Conservation (phyloP, 2,329 filamentous ascomycete genomes). For the Cladosporium sp. region DNA sequence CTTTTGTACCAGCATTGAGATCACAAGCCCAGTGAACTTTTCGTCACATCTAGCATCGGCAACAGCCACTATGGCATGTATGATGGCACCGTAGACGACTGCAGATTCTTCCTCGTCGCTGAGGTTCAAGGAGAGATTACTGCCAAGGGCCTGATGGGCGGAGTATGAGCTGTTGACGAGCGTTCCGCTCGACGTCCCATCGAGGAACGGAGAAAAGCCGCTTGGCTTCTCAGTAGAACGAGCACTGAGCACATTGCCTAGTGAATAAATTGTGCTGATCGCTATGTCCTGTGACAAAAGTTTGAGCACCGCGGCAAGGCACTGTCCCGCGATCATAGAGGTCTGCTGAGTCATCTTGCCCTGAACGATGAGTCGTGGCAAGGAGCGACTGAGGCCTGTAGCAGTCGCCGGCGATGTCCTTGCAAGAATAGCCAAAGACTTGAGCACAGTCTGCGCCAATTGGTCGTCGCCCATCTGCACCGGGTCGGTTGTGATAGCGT, state of each 20-base stretch:
- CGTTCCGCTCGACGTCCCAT: slow-evolving; percentile 38
- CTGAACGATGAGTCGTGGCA: slow-evolving; percentile 86
- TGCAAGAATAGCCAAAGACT: slow-evolving; percentile 76
- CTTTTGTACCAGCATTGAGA: slow-evolving; percentile 96
- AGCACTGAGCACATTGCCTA: slow-evolving; percentile 91
- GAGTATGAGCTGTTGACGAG: slow-evolving; percentile 21
- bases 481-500: slow-evolving; percentile 72
- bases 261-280: slow-evolving; percentile 90
- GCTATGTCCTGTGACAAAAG: slow-evolving; percentile 85
- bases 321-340: slow-evolving; percentile 75
- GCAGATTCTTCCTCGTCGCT: slow-evolving; percentile 75
- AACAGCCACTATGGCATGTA: slow-evolving; percentile 92
- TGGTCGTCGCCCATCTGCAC: slow-evolving; percentile 76
- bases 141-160: slow-evolving; percentile 48
- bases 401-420: slow-evolving; percentile 69
- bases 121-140: slow-evolving; percentile 72
- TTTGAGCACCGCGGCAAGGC: slow-evolving; percentile 75
- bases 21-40: slow-evolving; percentile 87
- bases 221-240: slow-evolving; percentile 53
- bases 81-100: slow-evolving; percentile 76
- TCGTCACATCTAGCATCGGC: slow-evolving; percentile 76
- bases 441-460: slow-evolving; percentile 73
- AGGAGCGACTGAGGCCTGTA: slow-evolving; percentile 68
- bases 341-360: slow-evolving; percentile 65
- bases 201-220: slow-evolving; percentile 42